A percentile compares a stretch with the other conserved stretches of the same genome.
These are phyloP conservation scores for Gleditsia sinensis DNA, from an alignment of 306 rosid species.

Conservation along the genomic window DNA sequence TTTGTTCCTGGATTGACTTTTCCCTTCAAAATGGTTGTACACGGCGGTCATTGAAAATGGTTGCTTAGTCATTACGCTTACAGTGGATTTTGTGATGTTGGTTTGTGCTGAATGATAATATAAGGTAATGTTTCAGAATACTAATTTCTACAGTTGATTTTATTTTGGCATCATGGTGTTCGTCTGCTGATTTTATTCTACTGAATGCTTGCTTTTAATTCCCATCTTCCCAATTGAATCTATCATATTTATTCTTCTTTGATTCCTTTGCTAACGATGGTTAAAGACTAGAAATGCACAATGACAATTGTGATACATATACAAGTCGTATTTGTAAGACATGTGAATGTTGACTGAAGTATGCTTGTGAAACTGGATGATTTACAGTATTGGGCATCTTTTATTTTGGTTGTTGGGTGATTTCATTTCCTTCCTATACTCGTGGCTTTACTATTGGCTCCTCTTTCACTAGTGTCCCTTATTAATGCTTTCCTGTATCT, in stretches of 20 bases:
- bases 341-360: background rate
- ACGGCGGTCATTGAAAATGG: background rate
- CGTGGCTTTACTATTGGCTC: conserved; percentile 19
- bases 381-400: background rate
- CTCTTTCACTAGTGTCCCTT: conserved; percentile 2
- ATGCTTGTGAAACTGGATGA: background rate
- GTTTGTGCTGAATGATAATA: conserved; percentile 20
- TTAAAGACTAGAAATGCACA: conserved; percentile 3
- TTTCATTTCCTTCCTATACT: background rate
- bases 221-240: background rate
- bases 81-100: conserved; percentile 18
- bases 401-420: background rate
- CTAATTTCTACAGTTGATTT: conserved; percentile 8
- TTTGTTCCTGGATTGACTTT: background rate
- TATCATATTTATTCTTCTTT: conserved; percentile 6
- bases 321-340: background rate
- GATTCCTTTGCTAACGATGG: background rate
- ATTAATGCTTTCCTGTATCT: background rate
- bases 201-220: background rate
- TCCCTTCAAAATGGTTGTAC: conserved; percentile 1
- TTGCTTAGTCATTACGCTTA: conserved; percentile 33
- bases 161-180: conserved; percentile 11
- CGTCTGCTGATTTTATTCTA: background rate
- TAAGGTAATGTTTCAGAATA: conserved; percentile 34
- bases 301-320: background rate